phyloP scores from a whole-genome alignment of 495 filamentous ascomycete species.

The Talaromyces ruber region DNA sequence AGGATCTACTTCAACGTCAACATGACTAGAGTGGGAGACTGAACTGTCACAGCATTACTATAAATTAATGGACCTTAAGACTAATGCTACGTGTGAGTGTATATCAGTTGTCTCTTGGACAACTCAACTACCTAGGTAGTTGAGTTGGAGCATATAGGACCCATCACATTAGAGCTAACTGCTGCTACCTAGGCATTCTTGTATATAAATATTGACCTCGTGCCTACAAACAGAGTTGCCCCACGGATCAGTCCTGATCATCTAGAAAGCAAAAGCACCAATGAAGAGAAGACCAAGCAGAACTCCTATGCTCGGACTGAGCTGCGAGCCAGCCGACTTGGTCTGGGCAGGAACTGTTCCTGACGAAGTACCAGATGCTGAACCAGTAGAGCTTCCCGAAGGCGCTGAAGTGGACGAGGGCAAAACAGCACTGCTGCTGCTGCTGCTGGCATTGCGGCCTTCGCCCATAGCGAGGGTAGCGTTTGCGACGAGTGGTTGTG shows the following conservation, averaged over 20 bases:
- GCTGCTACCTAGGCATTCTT: not conserved
- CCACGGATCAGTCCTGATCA: not conserved
- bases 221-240: not conserved
- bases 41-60: not conserved
- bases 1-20: not conserved
- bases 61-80: not conserved
- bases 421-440: not conserved
- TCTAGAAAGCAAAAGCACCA: not conserved
- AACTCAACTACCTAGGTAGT: too few relatives aligned
- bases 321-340: not conserved
- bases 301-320: not conserved
- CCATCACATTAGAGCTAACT: not conserved
- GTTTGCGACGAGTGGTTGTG: slow-evolving; percentile 10
- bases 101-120: too few relatives aligned
- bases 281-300: not conserved
- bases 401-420: not conserved
- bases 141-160: too few relatives aligned
- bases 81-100: not conserved
- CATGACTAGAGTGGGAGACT: not conserved
- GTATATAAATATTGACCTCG: not conserved
- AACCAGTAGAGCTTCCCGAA: not conserved
- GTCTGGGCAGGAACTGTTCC: not conserved
- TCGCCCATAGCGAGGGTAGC: slow-evolving; percentile 11
- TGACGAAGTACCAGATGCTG: not conserved
- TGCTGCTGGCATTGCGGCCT: slow-evolving; percentile 6